Conservation (phyloP, 192 early-diverging fungal species). For the Linderina pennispora region DNA sequence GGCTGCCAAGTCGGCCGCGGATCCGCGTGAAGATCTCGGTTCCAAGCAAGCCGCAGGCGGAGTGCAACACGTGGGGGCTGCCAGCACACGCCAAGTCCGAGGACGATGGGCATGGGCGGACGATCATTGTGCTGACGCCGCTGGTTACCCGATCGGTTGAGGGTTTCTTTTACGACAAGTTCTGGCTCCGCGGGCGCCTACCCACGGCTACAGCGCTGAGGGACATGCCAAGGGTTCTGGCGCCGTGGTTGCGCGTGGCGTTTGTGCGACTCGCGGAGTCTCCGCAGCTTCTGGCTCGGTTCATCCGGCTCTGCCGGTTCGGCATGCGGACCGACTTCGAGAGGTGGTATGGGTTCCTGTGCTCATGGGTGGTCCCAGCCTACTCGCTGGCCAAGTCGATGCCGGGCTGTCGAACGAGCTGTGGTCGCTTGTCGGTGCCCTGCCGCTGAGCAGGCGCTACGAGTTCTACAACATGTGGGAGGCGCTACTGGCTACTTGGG, state of each 20-base stretch:
- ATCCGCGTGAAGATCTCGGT: not conserved
- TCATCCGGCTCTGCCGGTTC: conserved; percentile 35
- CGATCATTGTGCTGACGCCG: conserved; percentile 17
- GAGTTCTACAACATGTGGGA: conserved; percentile 32
- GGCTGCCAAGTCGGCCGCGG: conserved; percentile 11
- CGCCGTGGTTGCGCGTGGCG: conserved; percentile 37
- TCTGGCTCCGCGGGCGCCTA: conserved; percentile 33
- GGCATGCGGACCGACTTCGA: conserved; percentile 7
- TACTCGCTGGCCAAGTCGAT: conserved; percentile 26
- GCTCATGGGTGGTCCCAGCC: conserved; percentile 39
- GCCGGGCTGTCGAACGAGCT: conserved; percentile 43
- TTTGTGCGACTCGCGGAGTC: conserved; percentile 25
- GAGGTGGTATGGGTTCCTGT: conserved; percentile 24
- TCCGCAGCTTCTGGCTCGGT: conserved; percentile 20
- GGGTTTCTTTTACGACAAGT: conserved; percentile 41
- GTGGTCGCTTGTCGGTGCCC: conserved; percentile 26
- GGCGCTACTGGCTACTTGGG: conserved; percentile 15
- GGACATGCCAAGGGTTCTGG: conserved; percentile 24
- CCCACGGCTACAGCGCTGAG: conserved; percentile 7
- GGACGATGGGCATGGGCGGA: not conserved
- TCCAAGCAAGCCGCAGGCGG: no score
- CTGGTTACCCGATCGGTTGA: conserved; percentile 16
- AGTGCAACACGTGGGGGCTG: conserved; percentile 6
- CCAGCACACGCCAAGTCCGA: conserved; percentile 1
- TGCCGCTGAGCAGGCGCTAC: conserved; percentile 28